Base-by-base conservation (phyloP, 2,329 filamentous ascomycete species). In the Alternaria postmessia region DNA sequence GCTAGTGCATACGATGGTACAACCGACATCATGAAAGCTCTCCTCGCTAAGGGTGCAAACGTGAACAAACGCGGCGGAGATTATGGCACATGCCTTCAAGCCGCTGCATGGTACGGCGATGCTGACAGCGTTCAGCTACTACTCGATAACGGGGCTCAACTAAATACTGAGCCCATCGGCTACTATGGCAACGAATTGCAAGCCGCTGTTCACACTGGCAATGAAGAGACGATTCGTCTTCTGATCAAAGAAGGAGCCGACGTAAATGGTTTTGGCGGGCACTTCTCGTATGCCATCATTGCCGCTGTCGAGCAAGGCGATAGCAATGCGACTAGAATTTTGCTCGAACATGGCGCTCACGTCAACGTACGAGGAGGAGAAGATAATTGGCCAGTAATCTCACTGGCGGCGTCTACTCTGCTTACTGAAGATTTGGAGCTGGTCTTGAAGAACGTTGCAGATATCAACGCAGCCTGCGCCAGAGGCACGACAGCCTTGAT, bases 1-100 rank as follows among this genome's bases (percentile, higher is more conserved):
- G 69, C 68, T 2, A 59, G 62, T 34, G 67, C 67, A 42, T 69
- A 67, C 41, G 68, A 71, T 24, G 68, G 70, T 5, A 71, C 68
- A 6, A 62, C 51, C 4, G 54, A 52, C 3, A 71, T 73, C 32
- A 51, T 72, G 53, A 41, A 58, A 39, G 59, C 59, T 1, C 60
- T 73, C 3, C 56, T 73, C 5, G 64, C 61, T 2, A 62, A 61
- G 51, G 66, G 64, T 0, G 69, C 69, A 5, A 53, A 73, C 55
- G 68, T 70, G 5, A 72, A 70, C 41, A 66, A 67, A 43, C 63
- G 57, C 3, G 67, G 64, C 6, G 69, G 68, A 4, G 61, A 65
- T 6, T 71, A 72, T 47, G 67, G 70, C 9, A 67, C 63, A 8
- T 62, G 67, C 5, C 53, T 74, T 7, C 66, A 72, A 53, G 63